Evolutionary conservation across 495 filamentous ascomycete species (phyloP), one percentile per base, ranked within the genome.

Genomic region (Aspergillus cristatus): DNA sequence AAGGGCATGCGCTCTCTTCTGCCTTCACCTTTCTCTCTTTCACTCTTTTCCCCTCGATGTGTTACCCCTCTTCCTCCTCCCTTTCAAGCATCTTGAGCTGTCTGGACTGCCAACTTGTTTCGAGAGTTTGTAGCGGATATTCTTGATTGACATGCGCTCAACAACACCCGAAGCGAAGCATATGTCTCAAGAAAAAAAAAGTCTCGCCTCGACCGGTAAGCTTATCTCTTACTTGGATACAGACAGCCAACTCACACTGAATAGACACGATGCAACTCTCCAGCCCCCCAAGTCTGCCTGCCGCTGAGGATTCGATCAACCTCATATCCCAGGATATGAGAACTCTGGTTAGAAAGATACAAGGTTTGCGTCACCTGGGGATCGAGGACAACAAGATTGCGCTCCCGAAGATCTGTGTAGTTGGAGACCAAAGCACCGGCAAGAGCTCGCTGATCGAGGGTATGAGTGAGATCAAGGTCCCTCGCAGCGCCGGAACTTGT

Each of bases 391-490:
- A 68, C 17, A 69, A 78, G 0, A 75, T 80, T 0, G 69, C 69
- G 2, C 59, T 91, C 0, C 85, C 86, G 0, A 84, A 84, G 43
- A 71, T 91, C 12, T 82, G 84, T 10, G 74, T 88, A 0, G 76
- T 89, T 1, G 86, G 86, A 1, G 85, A 91, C 38, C 86, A 93
- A 43, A 79, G 73, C 2, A 76, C 85, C 0, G 86, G 86, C 0
- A 94, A 94, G 45, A 81, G 74, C 3, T 86, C 81, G 2, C 57
- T 93, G 0, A 86, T 94, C 55, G 84, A 86, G 18, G 82, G 79
- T 0, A 78, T 91, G 24, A 78, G 80, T 1, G 82, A 79, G n/a
- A 81, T 93, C 34, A 77, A 76, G 35, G 72, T 89, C 0, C 86
- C 86, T 0, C 65, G 82, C 2, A 72, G 68, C 40, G 66, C 70